Evolutionary conservation across 202 grass and related monocot genomes (phyloP), one percentile per base, ranked within the genome.

Genomic region (Zizania palustris): DNA sequence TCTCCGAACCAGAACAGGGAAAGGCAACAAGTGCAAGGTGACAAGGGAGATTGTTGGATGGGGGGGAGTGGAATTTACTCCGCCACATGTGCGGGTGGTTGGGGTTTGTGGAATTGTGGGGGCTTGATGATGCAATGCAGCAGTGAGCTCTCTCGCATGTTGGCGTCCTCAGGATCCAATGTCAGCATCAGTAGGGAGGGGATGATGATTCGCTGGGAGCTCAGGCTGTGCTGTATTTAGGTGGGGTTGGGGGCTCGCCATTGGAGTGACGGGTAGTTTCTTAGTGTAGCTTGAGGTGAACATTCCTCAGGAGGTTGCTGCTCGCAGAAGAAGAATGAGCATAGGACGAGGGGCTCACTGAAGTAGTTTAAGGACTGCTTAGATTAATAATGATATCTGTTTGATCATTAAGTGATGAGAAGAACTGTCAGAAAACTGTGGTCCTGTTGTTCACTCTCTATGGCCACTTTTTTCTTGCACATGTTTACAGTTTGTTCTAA

Each of bases 241-340:
- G 45, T 77, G 38, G 75, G 20, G 48, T 28, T 15, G 28, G 56
- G 56, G 37, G 20, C 37, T 67, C 37, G 2, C 60, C 13, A 54
- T 54, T 78, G 48, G 75, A 78, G 63, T 63, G 22, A 51, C 33
- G 20, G 5, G 21, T 64, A 16, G 15, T 74, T 57, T 45, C 22
- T 6, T 74, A 15, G 49, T 14, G 18, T 51, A 22, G 49, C 53
- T 51, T 19, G 60, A 3, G 60, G 49, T 58, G 70, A 64, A 65
- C 69, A 66, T 82, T 82, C 69, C 74, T 48, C 48, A 56, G 60
- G n/a, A n/a, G n/a, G n/a, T n/a, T n/a, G n/a, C n/a, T n/a, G n/a
- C n/a, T n/a, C n/a, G n/a, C n/a, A n/a, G n/a, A n/a, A n/a, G n/a
- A n/a, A n/a, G n/a, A n/a, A n/a, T n/a, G n/a, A n/a, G n/a, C n/a